Evolutionary conservation across 345 rosid genomes (phyloP), one percentile per base, ranked within the genome.

Genomic region (Salix udensis): DNA sequence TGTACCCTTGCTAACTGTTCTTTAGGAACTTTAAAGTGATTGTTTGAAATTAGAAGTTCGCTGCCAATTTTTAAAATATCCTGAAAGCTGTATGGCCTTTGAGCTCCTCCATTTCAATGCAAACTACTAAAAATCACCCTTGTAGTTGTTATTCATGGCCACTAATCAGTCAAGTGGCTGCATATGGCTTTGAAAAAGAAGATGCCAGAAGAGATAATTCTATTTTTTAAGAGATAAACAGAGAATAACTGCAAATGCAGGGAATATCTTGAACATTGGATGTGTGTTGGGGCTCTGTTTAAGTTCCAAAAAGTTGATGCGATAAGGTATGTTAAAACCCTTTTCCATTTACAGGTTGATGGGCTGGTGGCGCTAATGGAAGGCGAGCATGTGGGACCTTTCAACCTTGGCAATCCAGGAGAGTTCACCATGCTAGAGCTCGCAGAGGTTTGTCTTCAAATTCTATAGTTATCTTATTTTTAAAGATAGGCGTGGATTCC

Each of bases 391-490:
- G 85, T 93, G 12, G 98, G 98, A 67, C 98, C 98, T 16, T 93
- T 95, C 86, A 95, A 95, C 80, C 92, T 93, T 67, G 98, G 98
- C 76, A 95, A 95, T 79, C 97, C 98, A 53, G 98, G 98, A 79
- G 98, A 95, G 81, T 95, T 95, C 82, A 95, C 97, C 62, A 95
- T 95, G 98, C 88, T 95, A 37, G 98, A 95, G 82, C 95, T 95
- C 75, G 97, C 98, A 34, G 97, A 94, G 97, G 98, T 94, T 83
- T 80, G 88, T 78, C 67, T 70, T 71, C 31, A 19, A 65, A 2
- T 68, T 58, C 53, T 39, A 12, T 50, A 34, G 36, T 31, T 13
- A 48, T 34, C 18, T n/a, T 8, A 65, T 2, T 34, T 42, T 14
- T 65, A 9, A 66, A 28, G 0, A 13, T 68, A 37, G 34, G 60